Percentiles rank a stretch among this genome's conserved stretches.
Conservation (phyloP, 306 rosid genomes). For the Rosa rugosa region DNA sequence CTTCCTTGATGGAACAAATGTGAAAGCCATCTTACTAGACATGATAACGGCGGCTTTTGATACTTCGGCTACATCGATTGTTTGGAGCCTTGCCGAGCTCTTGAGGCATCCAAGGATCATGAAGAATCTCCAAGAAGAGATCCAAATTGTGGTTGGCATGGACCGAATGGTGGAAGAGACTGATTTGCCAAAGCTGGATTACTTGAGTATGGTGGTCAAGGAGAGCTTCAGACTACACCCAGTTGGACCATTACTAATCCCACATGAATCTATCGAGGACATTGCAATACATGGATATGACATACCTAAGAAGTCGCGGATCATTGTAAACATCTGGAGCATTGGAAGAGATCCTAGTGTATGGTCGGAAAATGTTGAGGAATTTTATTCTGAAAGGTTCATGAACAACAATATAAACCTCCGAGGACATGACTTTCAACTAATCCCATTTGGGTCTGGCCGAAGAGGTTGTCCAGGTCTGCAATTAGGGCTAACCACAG, state of each 20-base stretch:
- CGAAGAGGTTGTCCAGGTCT: conserved; percentile 19
- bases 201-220: conserved; percentile 34
- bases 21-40: conserved; percentile 33
- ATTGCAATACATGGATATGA: conserved; percentile 10
- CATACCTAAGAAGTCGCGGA: conserved; percentile 20
- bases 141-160: conserved; percentile 29
- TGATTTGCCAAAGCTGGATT: conserved; percentile 29
- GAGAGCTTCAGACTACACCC: conserved; percentile 34
- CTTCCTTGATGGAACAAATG: conserved; percentile 22
- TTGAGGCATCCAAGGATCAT: conserved; percentile 38
- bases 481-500: conserved; percentile 12
- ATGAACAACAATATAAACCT: neutral
- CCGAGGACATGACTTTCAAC: conserved; percentile 18
- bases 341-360: neutral
- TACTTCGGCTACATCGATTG: neutral
- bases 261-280: conserved; percentile 23
- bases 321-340: neutral
- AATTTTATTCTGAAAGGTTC: neutral
- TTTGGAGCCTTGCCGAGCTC: conserved; percentile 45
- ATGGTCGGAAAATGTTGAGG: neutral
- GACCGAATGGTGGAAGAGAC: conserved; percentile 34
- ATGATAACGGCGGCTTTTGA: conserved; percentile 31
- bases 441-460: conserved; percentile 43
- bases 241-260: conserved; percentile 15
- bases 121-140: conserved; percentile 42